Conservation (phyloP, 331 rosid species). For the Quercus lobata region DNA sequence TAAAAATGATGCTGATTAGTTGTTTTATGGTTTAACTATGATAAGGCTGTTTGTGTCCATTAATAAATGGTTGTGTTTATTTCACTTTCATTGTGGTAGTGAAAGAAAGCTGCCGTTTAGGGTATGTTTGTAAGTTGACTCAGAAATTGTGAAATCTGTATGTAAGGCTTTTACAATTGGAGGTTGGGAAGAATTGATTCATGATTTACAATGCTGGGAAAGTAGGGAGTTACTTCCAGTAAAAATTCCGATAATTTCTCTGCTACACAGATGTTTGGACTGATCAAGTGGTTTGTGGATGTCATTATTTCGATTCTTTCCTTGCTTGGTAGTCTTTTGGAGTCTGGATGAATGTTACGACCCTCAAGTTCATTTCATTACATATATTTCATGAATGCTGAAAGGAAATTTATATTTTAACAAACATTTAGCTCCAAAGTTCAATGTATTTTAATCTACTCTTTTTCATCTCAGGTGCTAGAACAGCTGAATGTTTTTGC, state of each 20-base stretch:
- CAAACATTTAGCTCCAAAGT: background rate
- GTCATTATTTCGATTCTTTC: background rate
- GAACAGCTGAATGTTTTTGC: constrained; percentile 78
- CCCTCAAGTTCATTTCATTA: background rate
- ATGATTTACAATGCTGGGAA: background rate
- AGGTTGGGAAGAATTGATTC: background rate
- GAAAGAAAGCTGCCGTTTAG: no score
- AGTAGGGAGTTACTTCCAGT: background rate
- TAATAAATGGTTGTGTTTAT: no score
- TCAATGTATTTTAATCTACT: constrained; percentile 5
- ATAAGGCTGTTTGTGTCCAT: no score
- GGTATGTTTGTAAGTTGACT: no score
- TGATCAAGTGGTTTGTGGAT: background rate
- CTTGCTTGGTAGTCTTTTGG: background rate
- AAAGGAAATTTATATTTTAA: background rate
- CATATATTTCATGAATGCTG: background rate
- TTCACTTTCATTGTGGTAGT: no score
- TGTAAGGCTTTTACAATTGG: no score
- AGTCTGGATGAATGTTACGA: background rate
- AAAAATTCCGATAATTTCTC: background rate
- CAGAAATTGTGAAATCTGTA: no score
- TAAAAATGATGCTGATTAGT: no score
- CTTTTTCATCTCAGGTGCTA: constrained; percentile 57
- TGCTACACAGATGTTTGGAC: background rate
- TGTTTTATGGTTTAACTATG: no score